Conservation (phyloP, 345 rosid species). For the Dipteronia dyeriana region DNA sequence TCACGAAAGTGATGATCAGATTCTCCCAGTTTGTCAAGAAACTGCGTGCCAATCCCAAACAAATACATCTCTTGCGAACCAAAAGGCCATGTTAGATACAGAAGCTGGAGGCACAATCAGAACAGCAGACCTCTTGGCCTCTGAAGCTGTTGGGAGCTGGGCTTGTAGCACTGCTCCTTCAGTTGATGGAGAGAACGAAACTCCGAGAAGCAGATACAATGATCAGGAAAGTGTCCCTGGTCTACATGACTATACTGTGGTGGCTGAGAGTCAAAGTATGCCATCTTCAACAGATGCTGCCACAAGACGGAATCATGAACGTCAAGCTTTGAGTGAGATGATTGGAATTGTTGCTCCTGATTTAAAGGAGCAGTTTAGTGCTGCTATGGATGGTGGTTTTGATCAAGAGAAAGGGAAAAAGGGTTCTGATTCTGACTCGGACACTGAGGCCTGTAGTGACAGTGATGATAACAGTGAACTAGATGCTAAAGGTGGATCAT, state of each 20-base stretch:
- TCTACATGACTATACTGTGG: conserved; percentile 42
- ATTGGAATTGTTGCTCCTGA: conserved; percentile 68
- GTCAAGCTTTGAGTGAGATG: conserved; percentile 56
- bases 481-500: conserved; percentile 20
- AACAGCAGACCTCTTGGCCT: conserved; percentile 81
- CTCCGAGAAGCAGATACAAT: conserved; percentile 48
- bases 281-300: conserved; percentile 44
- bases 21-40: conserved; percentile 27
- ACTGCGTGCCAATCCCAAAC: conserved; percentile 27
- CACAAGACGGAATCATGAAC: conserved; percentile 36
- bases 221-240: conserved; percentile 39
- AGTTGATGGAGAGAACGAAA: conserved; percentile 71
- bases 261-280: conserved; percentile 61
- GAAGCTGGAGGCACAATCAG: conserved; percentile 63
- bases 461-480: conserved; percentile 28
- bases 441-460: conserved; percentile 53
- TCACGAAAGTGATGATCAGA: conserved; percentile 44
- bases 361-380: conserved; percentile 50
- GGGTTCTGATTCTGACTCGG: conserved; percentile 50
- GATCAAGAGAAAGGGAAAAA: conserved; percentile 34
- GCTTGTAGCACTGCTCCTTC: conserved; percentile 84
- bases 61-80: conserved; percentile 38
- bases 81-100: conserved; percentile 52
- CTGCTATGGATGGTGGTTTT: conserved; percentile 28
- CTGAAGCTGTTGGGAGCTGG: conserved; percentile 94